Evolutionary conservation across 257 asterid species (phyloP).

Genomic region (Datura wrightii): DNA sequence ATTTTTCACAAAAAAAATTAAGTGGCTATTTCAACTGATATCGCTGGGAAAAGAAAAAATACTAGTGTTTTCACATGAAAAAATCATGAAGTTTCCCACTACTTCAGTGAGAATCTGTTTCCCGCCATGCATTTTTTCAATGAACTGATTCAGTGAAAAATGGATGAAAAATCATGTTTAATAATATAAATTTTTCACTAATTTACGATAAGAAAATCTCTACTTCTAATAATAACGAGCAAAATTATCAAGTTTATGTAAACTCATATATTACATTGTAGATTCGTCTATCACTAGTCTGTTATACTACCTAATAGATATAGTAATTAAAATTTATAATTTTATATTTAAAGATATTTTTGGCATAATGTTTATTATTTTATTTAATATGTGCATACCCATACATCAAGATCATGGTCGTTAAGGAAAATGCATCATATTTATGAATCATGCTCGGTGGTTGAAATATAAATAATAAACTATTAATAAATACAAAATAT

Average conservation of each 20-base stretch:
- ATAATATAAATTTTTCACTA: too few relatives aligned
- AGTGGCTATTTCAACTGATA: too few relatives aligned
- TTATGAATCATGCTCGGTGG: not conserved
- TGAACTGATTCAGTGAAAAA: too few relatives aligned
- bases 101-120: too few relatives aligned
- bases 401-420: slow-evolving; percentile 26
- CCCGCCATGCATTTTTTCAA: too few relatives aligned
- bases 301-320: not conserved
- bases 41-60: too few relatives aligned
- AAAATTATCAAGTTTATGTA: not conserved
- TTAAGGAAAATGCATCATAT: not conserved
- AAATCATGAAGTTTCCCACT: too few relatives aligned
- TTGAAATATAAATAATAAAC: not conserved
- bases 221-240: too few relatives aligned
- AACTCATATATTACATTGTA: not conserved
- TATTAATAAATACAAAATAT: not conserved
- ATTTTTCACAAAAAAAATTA: too few relatives aligned
- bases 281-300: not conserved
- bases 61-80: too few relatives aligned
- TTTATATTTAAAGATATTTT: not conserved
- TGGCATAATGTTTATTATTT: not conserved
- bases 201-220: too few relatives aligned
- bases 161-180: too few relatives aligned
- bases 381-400: not conserved
- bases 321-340: not conserved